These are phyloP conservation scores for Metschnikowia henanensis DNA, from an alignment of 805 yeast genomes.

Conservation along the genomic window DNA sequence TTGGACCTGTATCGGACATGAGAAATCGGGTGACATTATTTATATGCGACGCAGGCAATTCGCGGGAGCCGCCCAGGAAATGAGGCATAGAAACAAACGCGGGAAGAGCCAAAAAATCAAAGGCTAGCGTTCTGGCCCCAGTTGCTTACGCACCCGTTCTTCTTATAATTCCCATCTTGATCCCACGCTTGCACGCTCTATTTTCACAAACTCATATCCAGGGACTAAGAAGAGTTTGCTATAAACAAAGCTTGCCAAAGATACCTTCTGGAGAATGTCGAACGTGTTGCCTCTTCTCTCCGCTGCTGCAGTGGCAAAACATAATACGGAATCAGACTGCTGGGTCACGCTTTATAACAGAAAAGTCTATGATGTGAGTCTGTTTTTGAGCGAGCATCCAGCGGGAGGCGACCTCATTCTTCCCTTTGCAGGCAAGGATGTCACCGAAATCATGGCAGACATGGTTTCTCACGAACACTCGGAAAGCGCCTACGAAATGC, in stretches of 20 bases:
- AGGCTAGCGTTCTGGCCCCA: too few relatives aligned
- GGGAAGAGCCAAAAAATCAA: too few relatives aligned
- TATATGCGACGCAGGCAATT: conserved; percentile 7
- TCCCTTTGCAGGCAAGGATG: conserved; percentile 59
- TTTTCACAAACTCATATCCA: too few relatives aligned
- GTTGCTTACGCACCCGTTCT: too few relatives aligned
- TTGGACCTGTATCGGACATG: too few relatives aligned
- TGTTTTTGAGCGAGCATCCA: conserved; percentile 70
- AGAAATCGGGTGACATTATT: conserved; percentile 6
- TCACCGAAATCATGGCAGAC: conserved; percentile 78
- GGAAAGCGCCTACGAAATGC: conserved; percentile 81
- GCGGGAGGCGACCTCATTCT: conserved; percentile 59
- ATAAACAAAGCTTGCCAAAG: too few relatives aligned
- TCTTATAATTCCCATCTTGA: too few relatives aligned
- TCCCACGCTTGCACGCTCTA: too few relatives aligned
- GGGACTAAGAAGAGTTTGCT: too few relatives aligned
- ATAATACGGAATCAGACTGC: conserved; percentile 54
- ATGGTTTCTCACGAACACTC: conserved; percentile 73
- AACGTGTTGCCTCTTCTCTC: conserved; percentile 59
- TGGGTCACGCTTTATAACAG: conserved; percentile 82
- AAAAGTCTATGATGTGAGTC: conserved; percentile 82
- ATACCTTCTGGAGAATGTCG: conserved; percentile 2
- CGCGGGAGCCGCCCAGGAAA: conserved; percentile 2
- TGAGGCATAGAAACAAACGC: neutral
- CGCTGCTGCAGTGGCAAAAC: conserved; percentile 49